Evolutionary conservation across 129 eudicot genomes (phyloP), one percentile per base, ranked within the genome.

Genomic region (Arctium lappa): DNA sequence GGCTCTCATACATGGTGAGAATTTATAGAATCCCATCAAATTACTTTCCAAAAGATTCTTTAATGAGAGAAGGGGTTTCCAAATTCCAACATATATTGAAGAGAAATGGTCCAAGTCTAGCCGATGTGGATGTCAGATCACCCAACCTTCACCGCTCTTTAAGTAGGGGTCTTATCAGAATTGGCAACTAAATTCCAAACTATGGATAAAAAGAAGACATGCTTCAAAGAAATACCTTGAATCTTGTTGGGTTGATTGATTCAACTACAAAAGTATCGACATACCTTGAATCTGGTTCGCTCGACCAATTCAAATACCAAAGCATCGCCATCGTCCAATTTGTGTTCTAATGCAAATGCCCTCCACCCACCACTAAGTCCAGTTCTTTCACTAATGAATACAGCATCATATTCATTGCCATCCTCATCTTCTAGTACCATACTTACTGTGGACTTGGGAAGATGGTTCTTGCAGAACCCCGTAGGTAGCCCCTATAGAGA

Each of bases 331-430:
- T 93, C 98, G 3, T 93, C 98, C 79, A 91, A 69, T 74, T 93
- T 89, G 77, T 91, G 96, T 77, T 91, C 96, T 86, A 93, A 79
- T 0, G 96, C 96, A 82, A 93, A 93, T 77, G 91, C 98, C 86
- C 92, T 88, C 96, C 98, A 93, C 34, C 98, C 98, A 33, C 96
- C 98, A 79, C 98, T 93, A 18, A 93, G 88, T 75, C 97, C 97
- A 74, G 86, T 81, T 82, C 95, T 85, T 78, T 84, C 69, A 88
- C 97, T 82, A 34, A 93, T 91, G 81, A 73, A 93, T 36, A 91
- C 85, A 40, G 94, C 89, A 0, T 91, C 95, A 65, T 74, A 91
- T 63, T 91, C 95, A 36, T 76, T 8, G 3, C 92, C 95, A 65
- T 88, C 87, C 81, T 93, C 95, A 75, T 91, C 78, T 87, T 91